Evolutionary conservation across 2,329 filamentous ascomycete genomes (phyloP).

Genomic region (Polychaeton citri): DNA sequence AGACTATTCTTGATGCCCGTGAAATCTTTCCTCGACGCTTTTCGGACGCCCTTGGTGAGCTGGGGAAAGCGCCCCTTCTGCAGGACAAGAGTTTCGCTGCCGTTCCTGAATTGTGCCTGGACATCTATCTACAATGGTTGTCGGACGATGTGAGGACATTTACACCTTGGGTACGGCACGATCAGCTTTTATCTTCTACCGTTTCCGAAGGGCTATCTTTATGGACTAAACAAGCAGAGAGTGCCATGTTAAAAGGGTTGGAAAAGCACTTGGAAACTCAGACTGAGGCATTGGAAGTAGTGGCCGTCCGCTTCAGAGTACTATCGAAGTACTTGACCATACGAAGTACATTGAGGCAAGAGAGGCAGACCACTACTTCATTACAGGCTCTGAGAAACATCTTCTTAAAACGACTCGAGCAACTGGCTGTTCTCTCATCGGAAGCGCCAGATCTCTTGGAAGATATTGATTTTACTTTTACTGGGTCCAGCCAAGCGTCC

Average conservation of each 20-base stretch:
- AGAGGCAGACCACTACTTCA: conserved; percentile 6
- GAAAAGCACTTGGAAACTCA: conserved; percentile 7
- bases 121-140: conserved; percentile 68
- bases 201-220: conserved; percentile 35
- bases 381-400: conserved; percentile 10
- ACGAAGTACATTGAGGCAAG: conserved; percentile 8
- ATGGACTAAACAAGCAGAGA: conserved; percentile 53
- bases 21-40: conserved; percentile 60
- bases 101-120: conserved; percentile 60
- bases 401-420: conserved; percentile 7
- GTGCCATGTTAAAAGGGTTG: conserved; percentile 11
- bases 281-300: conserved; percentile 9
- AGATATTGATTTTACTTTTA: background rate
- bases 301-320: conserved; percentile 13
- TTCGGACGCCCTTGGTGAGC: conserved; percentile 50
- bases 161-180: conserved; percentile 74
- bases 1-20: conserved; percentile 66
- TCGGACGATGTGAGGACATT: conserved; percentile 72
- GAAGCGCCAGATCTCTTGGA: background rate
- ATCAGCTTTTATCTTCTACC: conserved; percentile 41
- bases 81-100: conserved; percentile 53
- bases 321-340: conserved; percentile 15
- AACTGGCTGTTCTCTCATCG: conserved; percentile 2
- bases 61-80: conserved; percentile 60
- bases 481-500: background rate